Evolutionary conservation across 2,329 filamentous ascomycete species (phyloP).

Genomic region (Alternaria incomplexa): DNA sequence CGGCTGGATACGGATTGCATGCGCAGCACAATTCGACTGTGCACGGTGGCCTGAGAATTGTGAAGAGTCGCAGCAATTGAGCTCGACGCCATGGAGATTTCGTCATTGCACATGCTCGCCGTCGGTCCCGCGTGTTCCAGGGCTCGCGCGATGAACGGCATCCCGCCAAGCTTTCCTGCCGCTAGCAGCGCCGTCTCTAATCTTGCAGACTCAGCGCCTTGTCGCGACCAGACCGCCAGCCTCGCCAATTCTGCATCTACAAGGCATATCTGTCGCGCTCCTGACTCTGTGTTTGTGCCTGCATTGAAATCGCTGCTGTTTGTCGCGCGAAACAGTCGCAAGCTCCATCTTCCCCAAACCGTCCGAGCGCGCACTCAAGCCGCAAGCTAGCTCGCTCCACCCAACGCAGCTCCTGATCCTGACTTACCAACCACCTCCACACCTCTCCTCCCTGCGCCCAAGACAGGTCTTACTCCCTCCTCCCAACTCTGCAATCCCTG

Average conservation of each 20-base stretch:
- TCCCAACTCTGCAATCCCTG: constrained; percentile 16
- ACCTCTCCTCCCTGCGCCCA: constrained; percentile 20
- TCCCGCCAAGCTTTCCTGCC: constrained; percentile 14
- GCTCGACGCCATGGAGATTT: constrained; percentile 11
- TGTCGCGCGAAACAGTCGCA: constrained; percentile 13
- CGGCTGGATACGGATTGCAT: constrained; percentile 13
- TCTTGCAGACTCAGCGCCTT: constrained; percentile 11
- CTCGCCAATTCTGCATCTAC: constrained; percentile 21
- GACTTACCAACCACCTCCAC: constrained; percentile 32
- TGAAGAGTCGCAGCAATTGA: constrained; percentile 16
- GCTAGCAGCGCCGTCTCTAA: constrained; percentile 17
- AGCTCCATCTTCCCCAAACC: constrained; percentile 23
- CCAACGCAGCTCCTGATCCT: constrained; percentile 30
- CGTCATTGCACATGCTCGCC: constrained; percentile 27
- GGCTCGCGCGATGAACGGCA: constrained; percentile 11
- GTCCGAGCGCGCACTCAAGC: constrained; percentile 30
- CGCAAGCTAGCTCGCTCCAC: constrained; percentile 27
- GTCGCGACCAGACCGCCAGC: constrained; percentile 23
- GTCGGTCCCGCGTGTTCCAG: constrained; percentile 4
- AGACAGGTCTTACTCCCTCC: constrained; percentile 38
- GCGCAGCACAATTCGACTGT: constrained; percentile 15
- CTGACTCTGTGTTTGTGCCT: constrained; percentile 11
- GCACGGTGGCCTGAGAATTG: constrained; percentile 3
- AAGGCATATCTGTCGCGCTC: constrained; percentile 1
- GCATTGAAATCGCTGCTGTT: constrained; percentile 12